Conservation (phyloP, 345 rosid genomes). For the Rhodamnia argentea region DNA sequence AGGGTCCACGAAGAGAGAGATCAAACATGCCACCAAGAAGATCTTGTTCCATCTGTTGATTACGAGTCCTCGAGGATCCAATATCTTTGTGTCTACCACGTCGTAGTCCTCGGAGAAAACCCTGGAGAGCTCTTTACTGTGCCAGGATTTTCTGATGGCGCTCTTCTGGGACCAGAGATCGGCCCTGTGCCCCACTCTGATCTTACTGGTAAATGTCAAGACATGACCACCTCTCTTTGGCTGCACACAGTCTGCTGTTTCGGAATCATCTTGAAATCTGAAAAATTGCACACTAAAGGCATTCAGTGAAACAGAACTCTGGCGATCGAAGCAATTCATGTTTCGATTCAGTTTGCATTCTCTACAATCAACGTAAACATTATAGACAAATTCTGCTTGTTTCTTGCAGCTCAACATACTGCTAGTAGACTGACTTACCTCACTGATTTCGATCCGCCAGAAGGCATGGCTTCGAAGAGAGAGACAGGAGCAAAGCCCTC, state of each 20-base stretch:
- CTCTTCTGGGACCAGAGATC: conserved; percentile 1
- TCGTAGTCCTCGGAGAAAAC: conserved; percentile 59
- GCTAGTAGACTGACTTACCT: conserved; percentile 8
- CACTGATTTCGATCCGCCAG: conserved; percentile 8
- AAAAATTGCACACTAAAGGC: neutral
- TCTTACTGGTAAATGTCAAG: conserved; percentile 6
- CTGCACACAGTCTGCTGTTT: neutral
- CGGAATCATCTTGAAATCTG: conserved; percentile 28
- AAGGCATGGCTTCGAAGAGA: conserved; percentile 12
- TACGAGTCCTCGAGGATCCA: conserved; percentile 42
- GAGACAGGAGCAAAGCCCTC: neutral
- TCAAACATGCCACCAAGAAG: conserved; percentile 43
- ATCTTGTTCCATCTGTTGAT: conserved; percentile 41
- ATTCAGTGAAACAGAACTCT: neutral
- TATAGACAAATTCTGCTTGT: neutral
- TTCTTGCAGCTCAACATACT: neutral
- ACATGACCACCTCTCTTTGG: neutral
- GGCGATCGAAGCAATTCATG: neutral
- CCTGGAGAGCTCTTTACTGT: conserved; percentile 23
- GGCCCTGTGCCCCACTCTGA: neutral
- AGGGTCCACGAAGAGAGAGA: conserved; percentile 49
- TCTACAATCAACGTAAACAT: neutral
- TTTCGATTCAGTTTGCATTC: neutral
- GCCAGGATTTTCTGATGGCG: conserved; percentile 3
- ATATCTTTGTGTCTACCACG: conserved; percentile 14